phyloP scores from a whole-genome alignment of 352 stramenopile genomes.

The Pythium aristosporum region DNA sequence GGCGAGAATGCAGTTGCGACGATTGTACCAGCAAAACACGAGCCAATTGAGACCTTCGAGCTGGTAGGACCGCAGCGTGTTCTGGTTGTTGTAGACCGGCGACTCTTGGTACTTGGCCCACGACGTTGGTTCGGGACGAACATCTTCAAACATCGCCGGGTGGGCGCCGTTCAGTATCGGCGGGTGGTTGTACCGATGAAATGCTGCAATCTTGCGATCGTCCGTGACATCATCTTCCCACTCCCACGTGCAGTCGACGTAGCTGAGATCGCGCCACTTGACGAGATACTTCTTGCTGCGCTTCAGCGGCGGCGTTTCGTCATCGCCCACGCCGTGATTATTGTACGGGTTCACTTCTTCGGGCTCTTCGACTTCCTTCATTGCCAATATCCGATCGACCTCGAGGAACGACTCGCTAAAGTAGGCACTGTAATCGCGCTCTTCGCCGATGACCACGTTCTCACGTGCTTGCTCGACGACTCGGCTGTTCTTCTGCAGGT shows the following conservation, averaged over 20 bases:
- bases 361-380: slow-evolving; percentile 77
- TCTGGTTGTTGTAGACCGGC: slow-evolving; percentile 93
- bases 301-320: slow-evolving; percentile 54
- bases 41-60: slow-evolving; percentile 99
- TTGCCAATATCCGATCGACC: slow-evolving; percentile 77
- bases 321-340: slow-evolving; percentile 44
- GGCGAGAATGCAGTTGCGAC: slow-evolving; percentile 90
- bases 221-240: slow-evolving; percentile 89
- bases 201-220: slow-evolving; percentile 87
- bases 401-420: slow-evolving; percentile 85
- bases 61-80: slow-evolving; percentile 96
- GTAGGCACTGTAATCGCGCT: slow-evolving; percentile 79
- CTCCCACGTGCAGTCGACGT: slow-evolving; percentile 89
- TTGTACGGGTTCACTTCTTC: slow-evolving; percentile 73
- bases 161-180: slow-evolving; percentile 83
- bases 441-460: slow-evolving; percentile 67
- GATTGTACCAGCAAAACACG: slow-evolving; percentile 98
- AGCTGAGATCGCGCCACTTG: slow-evolving; percentile 90
- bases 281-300: slow-evolving; percentile 90
- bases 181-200: slow-evolving; percentile 84
- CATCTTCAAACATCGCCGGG: slow-evolving; percentile 77
- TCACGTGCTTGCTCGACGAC: slow-evolving; percentile 75
- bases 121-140: slow-evolving; percentile 69
- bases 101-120: slow-evolving; percentile 90
- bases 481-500: slow-evolving; percentile 86